Evolutionary conservation across 495 filamentous ascomycete genomes (phyloP), one percentile per base, ranked within the genome.

Genomic region (Hypoxylon trugodes): DNA sequence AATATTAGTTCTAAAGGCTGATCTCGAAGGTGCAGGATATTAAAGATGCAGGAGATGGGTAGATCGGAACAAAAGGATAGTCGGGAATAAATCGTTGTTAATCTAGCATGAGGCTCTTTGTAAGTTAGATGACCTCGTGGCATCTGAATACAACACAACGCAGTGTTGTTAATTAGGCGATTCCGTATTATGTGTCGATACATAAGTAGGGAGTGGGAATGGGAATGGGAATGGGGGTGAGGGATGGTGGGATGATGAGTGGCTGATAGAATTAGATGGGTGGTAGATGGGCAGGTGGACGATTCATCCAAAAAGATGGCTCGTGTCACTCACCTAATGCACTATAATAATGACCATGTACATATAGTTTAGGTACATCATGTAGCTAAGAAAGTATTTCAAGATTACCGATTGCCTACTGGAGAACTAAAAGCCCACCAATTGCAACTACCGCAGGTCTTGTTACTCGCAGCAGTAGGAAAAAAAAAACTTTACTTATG

Each of bases 91-190:
- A 61, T 53, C 40, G 64, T 36, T 41, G 58, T 67, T 59, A 62
- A 67, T 67, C 58, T 58, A 43, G 48, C 53, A 67, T 67, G 64
- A 67, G 64, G 64, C 64, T 67, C 64, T 67, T 62, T 58, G 51
- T 53, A 33, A 36, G 40, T 49, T 61, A 51, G 58, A 58, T 50
- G 64, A 54, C 64, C 58, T 67, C 58, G 64, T 67, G 64, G 64
- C 52, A 62, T 54, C 47, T 22, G 22, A 43, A 67, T 67, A 67
- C 64, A 49, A 67, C 64, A 46, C 48, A 58, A 66, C 16, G 37
- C 33, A 53, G 12, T 10, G 50, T 28, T 46, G 32, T 58, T 26
- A 19, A 50, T 59, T 61, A 54, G 54, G 47, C 41, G 46, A 67
- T n/a, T n/a, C n/a, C n/a, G n/a, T n/a, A n/a, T n/a, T n/a, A n/a